Conservation (phyloP, 805 yeast species). For the Komagataella ulmi region DNA sequence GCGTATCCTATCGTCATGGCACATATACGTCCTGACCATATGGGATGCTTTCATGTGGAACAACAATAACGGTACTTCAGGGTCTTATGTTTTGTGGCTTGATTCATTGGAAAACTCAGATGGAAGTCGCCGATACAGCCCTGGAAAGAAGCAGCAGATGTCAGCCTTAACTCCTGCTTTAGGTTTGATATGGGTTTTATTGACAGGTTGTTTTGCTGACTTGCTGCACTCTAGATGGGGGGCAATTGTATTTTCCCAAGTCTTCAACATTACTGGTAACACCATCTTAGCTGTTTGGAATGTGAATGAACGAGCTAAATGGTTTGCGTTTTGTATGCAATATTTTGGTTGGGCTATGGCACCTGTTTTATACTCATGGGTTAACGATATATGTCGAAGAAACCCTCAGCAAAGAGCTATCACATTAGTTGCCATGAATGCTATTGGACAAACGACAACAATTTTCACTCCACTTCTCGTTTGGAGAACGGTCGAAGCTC, state of each 20-base stretch:
- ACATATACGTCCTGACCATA: constrained; percentile 39
- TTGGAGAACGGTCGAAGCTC: constrained; percentile 42
- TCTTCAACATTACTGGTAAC: constrained; percentile 18
- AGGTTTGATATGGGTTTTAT: constrained; percentile 36
- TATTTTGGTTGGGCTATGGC: constrained; percentile 7
- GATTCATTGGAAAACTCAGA: constrained; percentile 21
- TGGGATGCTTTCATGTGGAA: constrained; percentile 53
- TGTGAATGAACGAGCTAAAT: constrained; percentile 6
- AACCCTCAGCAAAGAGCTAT: constrained; percentile 8
- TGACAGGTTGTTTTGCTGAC: constrained; percentile 38
- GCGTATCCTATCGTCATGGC: constrained; percentile 40
- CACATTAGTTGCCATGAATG: constrained; percentile 6
- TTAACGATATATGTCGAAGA: constrained; percentile 5
- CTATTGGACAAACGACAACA: constrained; percentile 28
- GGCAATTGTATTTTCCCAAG: constrained; percentile 19
- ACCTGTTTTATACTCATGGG: constrained; percentile 9
- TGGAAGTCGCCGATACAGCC: constrained; percentile 18
- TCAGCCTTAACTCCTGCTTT: constrained; percentile 45
- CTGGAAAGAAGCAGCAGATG: constrained; percentile 32
- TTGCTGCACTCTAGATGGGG: constrained; percentile 38
- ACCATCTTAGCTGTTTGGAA: constrained; percentile 12
- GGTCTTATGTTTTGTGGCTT: constrained; percentile 52
- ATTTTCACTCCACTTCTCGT: constrained; percentile 35
- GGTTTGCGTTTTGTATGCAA: constrained; percentile 10
- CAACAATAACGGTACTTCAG: constrained; percentile 41